Conservation (phyloP, 495 filamentous ascomycete genomes). For the Entonaema liquescens region DNA sequence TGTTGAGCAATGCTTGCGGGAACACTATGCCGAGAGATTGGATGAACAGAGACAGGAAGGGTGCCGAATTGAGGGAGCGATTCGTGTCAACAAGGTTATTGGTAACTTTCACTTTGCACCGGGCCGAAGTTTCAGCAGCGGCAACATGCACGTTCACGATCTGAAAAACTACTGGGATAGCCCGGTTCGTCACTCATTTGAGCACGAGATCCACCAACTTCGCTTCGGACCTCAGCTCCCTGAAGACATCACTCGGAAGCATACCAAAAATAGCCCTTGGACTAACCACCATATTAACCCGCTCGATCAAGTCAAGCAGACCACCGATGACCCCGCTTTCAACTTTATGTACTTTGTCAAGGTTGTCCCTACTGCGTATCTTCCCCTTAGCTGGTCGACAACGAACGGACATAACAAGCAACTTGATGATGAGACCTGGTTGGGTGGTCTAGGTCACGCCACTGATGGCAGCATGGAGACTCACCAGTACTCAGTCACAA, state of each 20-base stretch:
- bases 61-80: slow-evolving; percentile 90
- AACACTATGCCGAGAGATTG: slow-evolving; percentile 88
- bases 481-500: slow-evolving; percentile 97
- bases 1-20: slow-evolving; percentile 94
- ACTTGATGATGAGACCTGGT: slow-evolving; percentile 62
- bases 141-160: slow-evolving; percentile 97
- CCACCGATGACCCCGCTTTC: slow-evolving; percentile 79
- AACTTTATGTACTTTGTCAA: slow-evolving; percentile 99
- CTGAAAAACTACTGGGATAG: slow-evolving; percentile 88
- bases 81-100: slow-evolving; percentile 97
- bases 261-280: slow-evolving; percentile 68
- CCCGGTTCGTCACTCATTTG: slow-evolving; percentile 81
- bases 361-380: slow-evolving; percentile 93
- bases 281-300: slow-evolving; percentile 92
- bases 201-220: slow-evolving; percentile 87
- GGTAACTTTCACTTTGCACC: slow-evolving; percentile 99
- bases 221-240: slow-evolving; percentile 94
- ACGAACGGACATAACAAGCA: slow-evolving; percentile 52
- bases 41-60: slow-evolving; percentile 89
- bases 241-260: slow-evolving; percentile 71
- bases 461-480: slow-evolving; percentile 87
- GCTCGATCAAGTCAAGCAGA: slow-evolving; percentile 82
- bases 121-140: slow-evolving; percentile 90
- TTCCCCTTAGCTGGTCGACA: slow-evolving; percentile 82
- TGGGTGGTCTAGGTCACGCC: slow-evolving; percentile 71